Base-by-base conservation (phyloP, 2,329 filamentous ascomycete genomes). In the Bipolaris gigantea region DNA sequence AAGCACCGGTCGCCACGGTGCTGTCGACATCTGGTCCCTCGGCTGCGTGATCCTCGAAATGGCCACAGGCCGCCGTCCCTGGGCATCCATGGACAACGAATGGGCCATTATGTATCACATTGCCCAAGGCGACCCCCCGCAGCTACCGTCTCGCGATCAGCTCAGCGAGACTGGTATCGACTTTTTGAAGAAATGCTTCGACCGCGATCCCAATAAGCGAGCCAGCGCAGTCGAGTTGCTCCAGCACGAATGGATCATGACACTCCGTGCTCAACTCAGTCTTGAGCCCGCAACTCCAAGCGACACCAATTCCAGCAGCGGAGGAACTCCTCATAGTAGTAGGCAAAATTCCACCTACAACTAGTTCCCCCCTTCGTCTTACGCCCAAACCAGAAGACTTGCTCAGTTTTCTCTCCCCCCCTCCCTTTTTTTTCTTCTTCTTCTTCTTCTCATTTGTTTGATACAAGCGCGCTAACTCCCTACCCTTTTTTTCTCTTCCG, bases 81-180 rank as follows among this genome's bases (percentile, higher is more conserved):
- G 94, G 94, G 91, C 92, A 23, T 91, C 88, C 61, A 85, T 97
- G 42, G 94, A 99, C 78, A 99, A 99, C 72, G 94, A 99, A 75
- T 99, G 92, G 92, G 94, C 94, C 38, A 97, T 99, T 78, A 99
- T 99, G 94, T 99, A 97, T 82, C 97, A 97, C 79, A 99, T 99
- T 69, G 94, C 94, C 1, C 93, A 96, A 72, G 94, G 94, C 61
- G 96, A 97, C 66, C 89, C 92, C 44, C 94, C 94, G 5, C 88
- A 91, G 71, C 81, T 97, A 51, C 94, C 94, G 1, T 82, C 85
- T 0, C 73, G 80, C 0, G 93, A 97, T 48, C 93, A 97, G 75
- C 83, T 99, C 60, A 94, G 89, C 68, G 83, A 87, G 0, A 77
- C 85, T 51, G 94, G 94, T 19, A 86, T 97, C 60, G 92, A 97